Base-by-base conservation (phyloP, 2,329 filamentous ascomycete genomes). In the Pleoardoris graminearum region DNA sequence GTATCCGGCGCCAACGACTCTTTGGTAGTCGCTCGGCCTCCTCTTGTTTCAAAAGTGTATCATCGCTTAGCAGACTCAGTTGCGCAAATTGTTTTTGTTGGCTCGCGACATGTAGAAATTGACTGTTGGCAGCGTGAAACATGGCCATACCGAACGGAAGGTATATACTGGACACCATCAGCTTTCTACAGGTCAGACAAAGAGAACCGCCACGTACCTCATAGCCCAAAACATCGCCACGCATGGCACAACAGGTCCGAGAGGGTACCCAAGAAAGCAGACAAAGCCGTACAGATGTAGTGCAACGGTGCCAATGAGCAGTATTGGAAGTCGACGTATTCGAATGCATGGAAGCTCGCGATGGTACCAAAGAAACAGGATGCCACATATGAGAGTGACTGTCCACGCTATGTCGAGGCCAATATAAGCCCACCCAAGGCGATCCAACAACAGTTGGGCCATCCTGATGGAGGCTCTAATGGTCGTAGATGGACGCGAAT, bases 71-170 rank as follows among this genome's bases (percentile, higher is more conserved):
- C 5, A 60, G 55, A 48, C 57, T 66, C 54, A 66, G 59, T 7
- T 54, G 60, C 10, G 66, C 61, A 30, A 62, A 69, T 23, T 67
- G 66, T 55, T 68, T 69, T 51, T 71, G 68, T 33, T 66, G 65
- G 32, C 63, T 67, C 2, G 67, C 66, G 30, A 70, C 53, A 27
- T 71, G 60, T 29, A 70, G 44, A 33, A 71, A 71, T 45, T 71
- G 68, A n/a, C 63, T 69, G 47, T 71, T 71, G n/a, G 68, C 60
- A 2, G 67, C 63, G 42, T 70, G 67, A 36, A 71, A 70, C 45
- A 71, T 52, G 7, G 67, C 67, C 29, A 68, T 65, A 11, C 68
- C 68, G 29, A 67, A 53, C 19, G 67, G 68, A 1, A 71, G 59
- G 41, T 61, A 66, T 4, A 71, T 63, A 37, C 60, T 51, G 23